Evolutionary conservation across 495 filamentous ascomycete species (phyloP).

Genomic region (Chaetomium fimeti): DNA sequence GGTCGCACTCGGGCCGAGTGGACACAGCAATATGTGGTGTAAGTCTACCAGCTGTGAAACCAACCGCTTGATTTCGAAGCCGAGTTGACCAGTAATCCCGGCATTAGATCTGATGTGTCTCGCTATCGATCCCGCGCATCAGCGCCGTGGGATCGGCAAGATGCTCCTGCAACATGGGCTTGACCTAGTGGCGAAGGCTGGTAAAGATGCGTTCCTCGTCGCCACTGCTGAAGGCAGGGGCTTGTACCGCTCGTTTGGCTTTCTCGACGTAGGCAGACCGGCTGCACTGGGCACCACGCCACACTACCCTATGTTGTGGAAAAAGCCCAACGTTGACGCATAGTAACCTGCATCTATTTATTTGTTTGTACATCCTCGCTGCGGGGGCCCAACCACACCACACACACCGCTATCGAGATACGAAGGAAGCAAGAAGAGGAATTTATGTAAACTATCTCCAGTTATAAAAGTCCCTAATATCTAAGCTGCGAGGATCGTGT

Average conservation of each 20-base stretch:
- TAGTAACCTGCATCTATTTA: neutral
- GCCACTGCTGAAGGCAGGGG: constrained; percentile 24
- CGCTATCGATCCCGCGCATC: constrained; percentile 25
- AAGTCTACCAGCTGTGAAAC: neutral
- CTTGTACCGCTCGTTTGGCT: constrained; percentile 28
- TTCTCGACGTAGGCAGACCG: constrained; percentile 13
- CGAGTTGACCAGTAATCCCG: neutral
- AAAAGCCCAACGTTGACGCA: neutral
- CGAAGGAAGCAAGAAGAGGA: too few species aligned
- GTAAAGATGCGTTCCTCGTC: constrained; percentile 21
- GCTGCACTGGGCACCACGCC: neutral
- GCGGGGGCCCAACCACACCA: too few species aligned
- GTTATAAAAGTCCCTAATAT: too few species aligned
- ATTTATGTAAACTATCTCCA: too few species aligned
- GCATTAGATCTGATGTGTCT: constrained; percentile 27
- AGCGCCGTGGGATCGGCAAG: constrained; percentile 32
- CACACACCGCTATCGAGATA: too few species aligned
- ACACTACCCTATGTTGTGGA: constrained; percentile 29
- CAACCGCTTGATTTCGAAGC: too few species aligned
- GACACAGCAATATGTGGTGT: constrained; percentile 34
- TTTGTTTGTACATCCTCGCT: too few species aligned
- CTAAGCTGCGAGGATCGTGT: too few species aligned
- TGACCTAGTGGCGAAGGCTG: constrained; percentile 19
- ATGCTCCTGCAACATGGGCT: constrained; percentile 30
- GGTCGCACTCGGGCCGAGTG: constrained; percentile 21